phyloP scores from a whole-genome alignment of 495 filamentous ascomycete genomes.

The Lichenothelia convexa region DNA sequence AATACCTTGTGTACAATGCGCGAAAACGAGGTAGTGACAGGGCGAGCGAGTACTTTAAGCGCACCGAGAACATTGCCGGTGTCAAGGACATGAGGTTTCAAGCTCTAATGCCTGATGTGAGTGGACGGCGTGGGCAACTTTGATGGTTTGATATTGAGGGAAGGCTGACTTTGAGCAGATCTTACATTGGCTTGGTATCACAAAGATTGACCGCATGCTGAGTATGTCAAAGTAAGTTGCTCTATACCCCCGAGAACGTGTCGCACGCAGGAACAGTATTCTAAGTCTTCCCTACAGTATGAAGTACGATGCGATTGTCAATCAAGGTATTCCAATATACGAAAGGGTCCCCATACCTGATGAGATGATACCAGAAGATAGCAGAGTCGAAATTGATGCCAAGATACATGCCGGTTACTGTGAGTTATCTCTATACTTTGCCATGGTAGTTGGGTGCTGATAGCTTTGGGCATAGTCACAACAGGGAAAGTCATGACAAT shows the following conservation, averaged over 20 bases:
- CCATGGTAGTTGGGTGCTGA: too few relatives aligned
- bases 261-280: background rate
- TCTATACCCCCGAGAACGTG: background rate
- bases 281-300: conserved; percentile 39
- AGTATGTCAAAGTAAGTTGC: conserved; percentile 82
- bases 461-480: conserved; percentile 33
- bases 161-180: too few relatives aligned
- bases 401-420: conserved; percentile 93
- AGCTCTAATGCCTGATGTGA: conserved; percentile 96
- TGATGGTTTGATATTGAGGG: too few relatives aligned
- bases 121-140: too few relatives aligned
- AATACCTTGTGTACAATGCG: conserved; percentile 94
- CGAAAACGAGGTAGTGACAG: conserved; percentile 65
- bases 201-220: conserved; percentile 96
- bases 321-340: conserved; percentile 83
- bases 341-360: conserved; percentile 91
- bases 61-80: conserved; percentile 92
- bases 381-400: conserved; percentile 92
- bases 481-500: conserved; percentile 77
- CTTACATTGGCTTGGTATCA: conserved; percentile 95
- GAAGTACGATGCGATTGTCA: conserved; percentile 97
- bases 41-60: conserved; percentile 92
- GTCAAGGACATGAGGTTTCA: conserved; percentile 99
- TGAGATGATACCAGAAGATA: conserved; percentile 85
- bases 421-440: too few relatives aligned